These are phyloP conservation scores for Colletotrichum sp. DNA, from an alignment of 2,329 filamentous ascomycete genomes.

Conservation along the genomic window DNA sequence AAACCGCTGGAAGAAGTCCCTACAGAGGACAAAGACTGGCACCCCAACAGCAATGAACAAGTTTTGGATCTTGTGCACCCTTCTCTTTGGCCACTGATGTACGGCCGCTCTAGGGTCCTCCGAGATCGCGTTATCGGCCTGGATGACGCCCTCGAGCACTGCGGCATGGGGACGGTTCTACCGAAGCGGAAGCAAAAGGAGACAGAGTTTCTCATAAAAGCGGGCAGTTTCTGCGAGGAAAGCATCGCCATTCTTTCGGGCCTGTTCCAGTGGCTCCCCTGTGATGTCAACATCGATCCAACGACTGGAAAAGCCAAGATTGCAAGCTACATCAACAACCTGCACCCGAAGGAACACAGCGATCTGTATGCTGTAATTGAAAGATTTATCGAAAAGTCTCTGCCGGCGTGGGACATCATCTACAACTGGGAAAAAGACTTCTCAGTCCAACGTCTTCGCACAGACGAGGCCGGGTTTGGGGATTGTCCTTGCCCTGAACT, in stretches of 20 bases:
- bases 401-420: constrained; percentile 45
- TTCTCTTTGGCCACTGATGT: constrained; percentile 30
- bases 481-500: not conserved
- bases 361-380: constrained; percentile 40
- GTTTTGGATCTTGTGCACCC: constrained; percentile 63
- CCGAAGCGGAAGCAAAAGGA: not conserved
- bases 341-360: constrained; percentile 38
- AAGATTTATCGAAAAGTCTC: constrained; percentile 34
- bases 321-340: constrained; percentile 51
- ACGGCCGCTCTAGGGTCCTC: not conserved
- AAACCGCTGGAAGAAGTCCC: constrained; percentile 20
- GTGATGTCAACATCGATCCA: constrained; percentile 37
- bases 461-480: not conserved
- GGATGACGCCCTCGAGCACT: constrained; percentile 17
- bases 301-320: constrained; percentile 35
- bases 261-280: constrained; percentile 22
- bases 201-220: not conserved
- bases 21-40: constrained; percentile 47
- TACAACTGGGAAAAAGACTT: not conserved
- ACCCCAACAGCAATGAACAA: constrained; percentile 54
- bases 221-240: not conserved
- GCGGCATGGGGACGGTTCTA: constrained; percentile 17
- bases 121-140: constrained; percentile 26
- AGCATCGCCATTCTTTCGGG: not conserved
- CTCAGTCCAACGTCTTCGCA: not conserved